These are phyloP conservation scores for Boletellus ananiceps DNA, from an alignment of 768 basidiomycete species.

Conservation along the genomic window DNA sequence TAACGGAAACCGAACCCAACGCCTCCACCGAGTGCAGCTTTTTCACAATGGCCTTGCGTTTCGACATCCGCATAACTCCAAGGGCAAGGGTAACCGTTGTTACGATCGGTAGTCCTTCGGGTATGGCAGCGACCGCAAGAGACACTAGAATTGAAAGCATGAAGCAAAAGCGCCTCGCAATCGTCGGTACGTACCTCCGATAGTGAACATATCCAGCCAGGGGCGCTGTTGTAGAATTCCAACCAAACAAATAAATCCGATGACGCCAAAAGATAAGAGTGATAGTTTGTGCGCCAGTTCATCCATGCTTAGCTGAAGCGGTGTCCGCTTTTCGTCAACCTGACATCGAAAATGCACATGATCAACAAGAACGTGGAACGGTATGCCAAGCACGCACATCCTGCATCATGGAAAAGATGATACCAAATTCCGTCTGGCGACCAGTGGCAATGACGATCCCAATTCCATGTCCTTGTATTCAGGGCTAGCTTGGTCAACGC, in stretches of 20 bases:
- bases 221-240: slow-evolving; percentile 80
- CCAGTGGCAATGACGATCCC: slow-evolving; percentile 89
- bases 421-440: slow-evolving; percentile 86
- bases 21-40: slow-evolving; percentile 94
- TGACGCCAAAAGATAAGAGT: slow-evolving; percentile 86
- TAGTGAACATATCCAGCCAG: slow-evolving; percentile 99
- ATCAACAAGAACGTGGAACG: not conserved
- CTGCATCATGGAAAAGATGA: slow-evolving; percentile 98
- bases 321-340: slow-evolving; percentile 87
- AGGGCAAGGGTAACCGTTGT: slow-evolving; percentile 96
- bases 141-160: slow-evolving; percentile 57
- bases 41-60: slow-evolving; percentile 94
- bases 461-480: slow-evolving; percentile 59
- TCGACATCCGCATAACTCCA: slow-evolving; percentile 91
- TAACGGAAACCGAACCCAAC: slow-evolving; percentile 91
- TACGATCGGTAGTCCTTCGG: slow-evolving; percentile 94
- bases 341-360: slow-evolving; percentile 13
- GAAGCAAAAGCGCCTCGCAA: not conserved
- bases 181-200: slow-evolving; percentile 65
- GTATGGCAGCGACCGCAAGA: slow-evolving; percentile 96
- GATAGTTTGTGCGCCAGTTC: slow-evolving; percentile 92
- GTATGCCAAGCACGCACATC: slow-evolving; percentile 50
- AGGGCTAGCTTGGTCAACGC: slow-evolving; percentile 1
- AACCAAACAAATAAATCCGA: slow-evolving; percentile 88
- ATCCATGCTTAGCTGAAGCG: slow-evolving; percentile 92